phyloP scores from a whole-genome alignment of 2,329 filamentous ascomycete species.

The Aspergillus ruber region DNA sequence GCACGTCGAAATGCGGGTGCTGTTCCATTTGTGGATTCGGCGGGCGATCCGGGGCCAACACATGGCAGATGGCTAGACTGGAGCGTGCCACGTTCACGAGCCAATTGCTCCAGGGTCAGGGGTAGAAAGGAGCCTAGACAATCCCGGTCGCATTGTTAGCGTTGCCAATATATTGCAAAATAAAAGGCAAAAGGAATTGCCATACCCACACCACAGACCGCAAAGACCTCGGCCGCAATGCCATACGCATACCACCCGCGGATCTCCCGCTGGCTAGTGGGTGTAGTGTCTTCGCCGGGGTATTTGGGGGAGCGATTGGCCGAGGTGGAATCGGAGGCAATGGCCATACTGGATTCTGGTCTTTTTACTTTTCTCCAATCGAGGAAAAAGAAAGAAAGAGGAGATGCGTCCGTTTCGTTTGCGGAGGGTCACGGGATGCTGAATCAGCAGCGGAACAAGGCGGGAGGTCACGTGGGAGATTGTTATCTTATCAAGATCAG shows the following conservation, averaged over 20 bases:
- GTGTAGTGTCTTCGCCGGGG: constrained; percentile 73
- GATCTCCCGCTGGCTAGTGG: constrained; percentile 75
- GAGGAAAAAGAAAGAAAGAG: background rate
- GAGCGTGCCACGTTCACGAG: constrained; percentile 81
- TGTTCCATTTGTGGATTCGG: constrained; percentile 7
- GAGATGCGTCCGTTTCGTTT: background rate
- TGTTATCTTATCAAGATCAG: background rate
- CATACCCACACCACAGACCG: constrained; percentile 69
- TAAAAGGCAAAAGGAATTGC: background rate
- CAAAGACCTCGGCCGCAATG: constrained; percentile 92
- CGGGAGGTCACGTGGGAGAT: background rate
- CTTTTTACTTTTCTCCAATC: no score
- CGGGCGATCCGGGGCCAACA: constrained; percentile 19
- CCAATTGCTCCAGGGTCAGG: constrained; percentile 84
- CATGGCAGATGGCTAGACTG: constrained; percentile 37
- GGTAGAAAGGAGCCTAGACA: constrained; percentile 75
- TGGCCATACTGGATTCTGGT: background rate
- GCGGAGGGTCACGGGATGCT: background rate
- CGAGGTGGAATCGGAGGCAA: constrained; percentile 8
- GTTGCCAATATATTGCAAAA: background rate
- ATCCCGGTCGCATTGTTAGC: constrained; percentile 1
- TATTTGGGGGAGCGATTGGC: constrained; percentile 49
- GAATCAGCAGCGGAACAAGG: background rate
- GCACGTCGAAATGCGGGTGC: constrained; percentile 8
- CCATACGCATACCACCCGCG: constrained; percentile 88